Percentiles rank a stretch among this genome's conserved stretches.
Conservation (phyloP, 1,284 basidiomycete species). For the Boletellus deceptivus region DNA sequence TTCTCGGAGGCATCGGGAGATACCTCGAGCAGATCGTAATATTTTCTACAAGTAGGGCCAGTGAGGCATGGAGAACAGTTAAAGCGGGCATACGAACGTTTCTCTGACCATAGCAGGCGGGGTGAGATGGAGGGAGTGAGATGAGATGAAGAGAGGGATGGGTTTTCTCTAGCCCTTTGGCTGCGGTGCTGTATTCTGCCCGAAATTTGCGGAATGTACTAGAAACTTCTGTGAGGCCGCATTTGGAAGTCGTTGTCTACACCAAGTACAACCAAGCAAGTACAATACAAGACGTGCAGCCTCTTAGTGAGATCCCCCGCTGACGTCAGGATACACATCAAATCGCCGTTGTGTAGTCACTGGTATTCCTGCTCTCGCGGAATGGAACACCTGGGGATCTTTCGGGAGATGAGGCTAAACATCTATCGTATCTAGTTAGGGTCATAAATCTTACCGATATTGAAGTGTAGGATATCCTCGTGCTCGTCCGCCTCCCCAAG, state of each 20-base stretch:
- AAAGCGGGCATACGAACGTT: constrained; percentile 46
- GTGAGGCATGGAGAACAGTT: constrained; percentile 9
- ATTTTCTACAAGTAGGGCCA: constrained; percentile 57
- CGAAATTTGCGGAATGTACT: constrained; percentile 39
- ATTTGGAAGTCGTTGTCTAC: constrained; percentile 20
- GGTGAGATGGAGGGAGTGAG: constrained; percentile 20
- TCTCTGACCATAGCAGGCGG: constrained; percentile 59
- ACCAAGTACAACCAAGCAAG: not conserved
- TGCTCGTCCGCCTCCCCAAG: constrained; percentile 76
- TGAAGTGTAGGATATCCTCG: constrained; percentile 78
- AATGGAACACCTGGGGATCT: constrained; percentile 73
- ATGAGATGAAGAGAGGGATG: constrained; percentile 17
- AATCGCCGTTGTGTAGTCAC: constrained; percentile 88
- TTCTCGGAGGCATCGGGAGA: constrained; percentile 72
- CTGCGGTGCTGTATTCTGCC: constrained; percentile 16
- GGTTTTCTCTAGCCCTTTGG: constrained; percentile 21
- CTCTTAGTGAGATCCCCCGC: constrained; percentile 9
- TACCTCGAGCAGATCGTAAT: constrained; percentile 86
- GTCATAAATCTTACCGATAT: constrained; percentile 65
- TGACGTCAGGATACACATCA: constrained; percentile 86
- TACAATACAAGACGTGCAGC: not conserved
- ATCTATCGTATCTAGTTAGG: not conserved
- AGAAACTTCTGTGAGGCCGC: constrained; percentile 34
- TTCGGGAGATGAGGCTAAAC: constrained; percentile 12
- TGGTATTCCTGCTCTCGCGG: constrained; percentile 79